Evolutionary conservation across 345 rosid genomes (phyloP).

Genomic region (Balakata baccata): DNA sequence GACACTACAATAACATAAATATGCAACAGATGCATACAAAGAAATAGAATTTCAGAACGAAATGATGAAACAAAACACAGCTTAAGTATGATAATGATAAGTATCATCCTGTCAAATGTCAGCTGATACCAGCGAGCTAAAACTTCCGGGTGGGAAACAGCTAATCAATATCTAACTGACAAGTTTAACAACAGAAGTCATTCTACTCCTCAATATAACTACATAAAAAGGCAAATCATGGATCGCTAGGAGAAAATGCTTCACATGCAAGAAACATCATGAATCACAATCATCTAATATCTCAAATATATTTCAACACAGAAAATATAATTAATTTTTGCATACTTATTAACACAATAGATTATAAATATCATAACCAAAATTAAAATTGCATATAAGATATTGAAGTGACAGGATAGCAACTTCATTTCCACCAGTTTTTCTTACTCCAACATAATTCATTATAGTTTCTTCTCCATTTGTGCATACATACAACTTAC

Average conservation of each 20-base stretch:
- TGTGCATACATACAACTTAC: conserved; percentile 53
- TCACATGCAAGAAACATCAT: neutral
- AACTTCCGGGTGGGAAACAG: neutral
- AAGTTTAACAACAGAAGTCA: neutral
- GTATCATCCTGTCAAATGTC: neutral
- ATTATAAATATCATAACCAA: neutral
- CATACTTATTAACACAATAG: neutral
- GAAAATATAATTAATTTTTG: neutral
- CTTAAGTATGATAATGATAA: neutral
- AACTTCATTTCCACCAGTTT: conserved; percentile 22
- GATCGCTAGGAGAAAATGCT: neutral
- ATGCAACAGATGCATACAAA: neutral
- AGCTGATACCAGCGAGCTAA: neutral
- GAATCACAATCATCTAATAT: neutral
- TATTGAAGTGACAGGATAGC: neutral
- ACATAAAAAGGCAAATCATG: neutral
- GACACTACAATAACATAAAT: neutral
- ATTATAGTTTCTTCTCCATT: conserved; percentile 34
- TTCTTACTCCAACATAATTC: conserved; percentile 23
- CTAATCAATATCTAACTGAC: neutral
- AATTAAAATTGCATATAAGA: neutral
- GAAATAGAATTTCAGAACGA: neutral
- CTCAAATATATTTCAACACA: neutral
- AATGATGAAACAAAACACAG: neutral
- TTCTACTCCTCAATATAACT: neutral